Evolutionary conservation across 2,329 filamentous ascomycete genomes (phyloP), one percentile per base, ranked within the genome.

Genomic region (Arthrocladium fulminans): DNA sequence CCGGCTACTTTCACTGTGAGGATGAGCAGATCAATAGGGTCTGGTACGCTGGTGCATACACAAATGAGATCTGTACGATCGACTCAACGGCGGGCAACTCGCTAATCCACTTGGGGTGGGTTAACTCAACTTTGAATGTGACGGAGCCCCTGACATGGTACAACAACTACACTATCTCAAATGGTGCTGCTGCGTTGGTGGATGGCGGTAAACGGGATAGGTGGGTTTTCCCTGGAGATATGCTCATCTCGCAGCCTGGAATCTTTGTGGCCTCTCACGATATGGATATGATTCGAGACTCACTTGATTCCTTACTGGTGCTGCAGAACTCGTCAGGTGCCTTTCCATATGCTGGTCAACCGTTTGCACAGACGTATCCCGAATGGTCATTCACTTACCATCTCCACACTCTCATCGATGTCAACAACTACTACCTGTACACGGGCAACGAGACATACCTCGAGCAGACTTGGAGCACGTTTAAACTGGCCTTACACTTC

Each of bases 221-320:
- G 1, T 61, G 67, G 1, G 73, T 81, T 2, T 82, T 77, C 77
- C 73, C 78, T 9, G 79, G 79, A 1, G 79, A 83, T 57, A 76
- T 81, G 67, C 70, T 71, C 3, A 75, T 80, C 51, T 73, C 76
- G 3, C 66, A 77, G 0, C 75, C 77, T 2, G 70, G 67, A 25
- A 70, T 77, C 10, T 71, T 75, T 8, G 71, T 79, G 2, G 75
- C 73, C 6, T 79, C 75, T 0, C 71, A 73, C 23, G 75, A 79
- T 54, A 61, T 77, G 42, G 65, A 70, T 17, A 69, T 70, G 29
- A 65, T 77, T 6, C 66, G 68, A 15, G 75, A 76, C 51, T 73
- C 72, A 0, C 51, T 80, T 1, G 68, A 70, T 42, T 69, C 70
- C 1, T 60, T 74, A 5, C 75, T 75, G 45, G 65, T 66, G 1